phyloP scores from a whole-genome alignment of 768 basidiomycete genomes.

The Asterophora lycoperdoides region DNA sequence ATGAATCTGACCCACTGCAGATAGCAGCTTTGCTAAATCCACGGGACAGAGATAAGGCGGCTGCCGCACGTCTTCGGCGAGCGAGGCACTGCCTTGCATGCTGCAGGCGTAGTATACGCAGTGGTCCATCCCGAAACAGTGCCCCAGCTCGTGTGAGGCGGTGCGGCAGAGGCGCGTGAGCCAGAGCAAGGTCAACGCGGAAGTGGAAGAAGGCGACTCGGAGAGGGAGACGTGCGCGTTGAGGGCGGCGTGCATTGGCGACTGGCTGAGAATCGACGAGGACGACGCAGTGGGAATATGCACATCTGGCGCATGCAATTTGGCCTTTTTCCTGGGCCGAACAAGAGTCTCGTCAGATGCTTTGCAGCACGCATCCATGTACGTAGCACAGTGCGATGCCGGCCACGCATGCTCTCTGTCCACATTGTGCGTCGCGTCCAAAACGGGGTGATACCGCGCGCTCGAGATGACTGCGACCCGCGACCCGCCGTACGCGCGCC shows the following conservation, averaged over 20 bases:
- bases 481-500: conserved; percentile 36
- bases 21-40: conserved; percentile 28
- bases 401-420: conserved; percentile 34
- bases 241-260: conserved; percentile 4
- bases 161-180: conserved; percentile 32
- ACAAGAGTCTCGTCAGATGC: neutral
- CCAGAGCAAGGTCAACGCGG: conserved; percentile 25
- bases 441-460: conserved; percentile 30
- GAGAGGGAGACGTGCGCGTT: conserved; percentile 7
- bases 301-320: neutral
- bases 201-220: conserved; percentile 8
- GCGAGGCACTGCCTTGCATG: conserved; percentile 32
- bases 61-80: conserved; percentile 31
- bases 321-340: conserved; percentile 16
- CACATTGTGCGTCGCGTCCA: conserved; percentile 27
- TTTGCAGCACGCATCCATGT: conserved; percentile 20
- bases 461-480: conserved; percentile 36
- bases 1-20: conserved; percentile 3
- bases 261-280: neutral
- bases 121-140: conserved; percentile 37
- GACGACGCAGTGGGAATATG: neutral
- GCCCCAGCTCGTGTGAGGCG: conserved; percentile 38
- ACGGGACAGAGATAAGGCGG: conserved; percentile 33
- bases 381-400: conserved; percentile 29
- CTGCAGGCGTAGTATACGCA: conserved; percentile 34